Evolutionary conservation across 2,329 filamentous ascomycete genomes (phyloP).

Genomic region (Colletotrichum nymphaeae): DNA sequence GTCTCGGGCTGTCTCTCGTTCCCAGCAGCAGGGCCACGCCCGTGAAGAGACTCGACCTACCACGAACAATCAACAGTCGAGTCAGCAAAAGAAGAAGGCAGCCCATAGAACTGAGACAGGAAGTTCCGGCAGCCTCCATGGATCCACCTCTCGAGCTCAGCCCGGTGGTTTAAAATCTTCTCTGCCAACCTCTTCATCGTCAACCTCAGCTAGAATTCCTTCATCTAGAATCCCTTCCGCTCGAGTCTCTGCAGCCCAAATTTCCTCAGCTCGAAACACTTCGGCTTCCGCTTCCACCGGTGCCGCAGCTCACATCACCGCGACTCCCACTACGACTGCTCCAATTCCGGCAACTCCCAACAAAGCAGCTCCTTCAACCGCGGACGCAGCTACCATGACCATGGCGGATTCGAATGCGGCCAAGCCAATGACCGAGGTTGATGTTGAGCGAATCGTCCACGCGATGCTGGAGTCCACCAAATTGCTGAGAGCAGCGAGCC

Average conservation of each 20-base stretch:
- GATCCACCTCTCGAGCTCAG: not conserved
- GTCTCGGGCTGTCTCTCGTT: not conserved
- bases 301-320: not conserved
- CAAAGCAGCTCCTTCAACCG: too few relatives aligned
- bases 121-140: not conserved
- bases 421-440: not conserved
- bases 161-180: not conserved
- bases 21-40: not conserved
- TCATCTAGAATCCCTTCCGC: too few relatives aligned
- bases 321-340: too few relatives aligned
- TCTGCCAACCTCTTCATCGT: not conserved
- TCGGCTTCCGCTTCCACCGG: not conserved
- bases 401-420: not conserved
- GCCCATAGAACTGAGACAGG: not conserved
- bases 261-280: too few relatives aligned
- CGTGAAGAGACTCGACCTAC: not conserved
- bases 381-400: too few relatives aligned
- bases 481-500: not conserved
- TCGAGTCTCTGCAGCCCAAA: too few relatives aligned
- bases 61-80: not conserved
- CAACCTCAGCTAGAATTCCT: too few relatives aligned
- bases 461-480: not conserved
- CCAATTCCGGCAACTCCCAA: too few relatives aligned
- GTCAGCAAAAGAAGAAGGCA: not conserved
- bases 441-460: not conserved